Evolutionary conservation across 164 flowering plant genomes (phyloP), one percentile per base, ranked within the genome.

Genomic region (Chimonanthus salicifolius): DNA sequence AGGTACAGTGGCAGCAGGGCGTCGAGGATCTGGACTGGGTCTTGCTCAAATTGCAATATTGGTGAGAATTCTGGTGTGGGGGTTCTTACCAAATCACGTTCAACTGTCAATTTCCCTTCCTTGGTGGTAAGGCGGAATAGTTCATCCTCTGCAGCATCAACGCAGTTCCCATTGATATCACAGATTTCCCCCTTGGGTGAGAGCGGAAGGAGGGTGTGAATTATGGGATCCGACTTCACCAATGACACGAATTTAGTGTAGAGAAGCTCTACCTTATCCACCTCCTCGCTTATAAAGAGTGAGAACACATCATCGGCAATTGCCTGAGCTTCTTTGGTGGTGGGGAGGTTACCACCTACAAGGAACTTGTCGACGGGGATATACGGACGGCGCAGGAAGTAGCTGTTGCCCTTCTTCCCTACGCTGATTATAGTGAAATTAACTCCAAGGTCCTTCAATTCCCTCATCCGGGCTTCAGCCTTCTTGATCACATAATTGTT

Each of bases 11-110:
- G 97, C 88, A 94, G 73, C 87, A 94, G 72, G 2, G 97, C 97
- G 82, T 94, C 97, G 71, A 92, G 86, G 74, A 94, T 92, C 89
- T 92, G 97, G 78, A 81, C 97, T 11, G 98, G 98, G 84, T 94
- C 97, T 75, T 94, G 98, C 81, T 94, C 98, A 74, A 92, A 94
- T 76, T 88, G 79, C 88, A 89, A 62, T 62, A 86, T 80, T 0
- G 92, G 88, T 15, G 83, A 80, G 63, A 84, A 77, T 13, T 72
- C 87, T 6, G 44, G 77, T 21, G 69, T 82, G 48, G 80, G 79
- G 0, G 71, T 71, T 72, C 69, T 71, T 50, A 85, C 75, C 1
- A 8, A 72, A 20, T 87, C 96, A 64, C 91, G 85, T 82, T 87
- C 91, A 7, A 94, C 88, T n/a, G 79, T 78, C 83, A 94, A 77